phyloP scores from a whole-genome alignment of 1,284 basidiomycete species.

The Malassezia dermatis region DNA sequence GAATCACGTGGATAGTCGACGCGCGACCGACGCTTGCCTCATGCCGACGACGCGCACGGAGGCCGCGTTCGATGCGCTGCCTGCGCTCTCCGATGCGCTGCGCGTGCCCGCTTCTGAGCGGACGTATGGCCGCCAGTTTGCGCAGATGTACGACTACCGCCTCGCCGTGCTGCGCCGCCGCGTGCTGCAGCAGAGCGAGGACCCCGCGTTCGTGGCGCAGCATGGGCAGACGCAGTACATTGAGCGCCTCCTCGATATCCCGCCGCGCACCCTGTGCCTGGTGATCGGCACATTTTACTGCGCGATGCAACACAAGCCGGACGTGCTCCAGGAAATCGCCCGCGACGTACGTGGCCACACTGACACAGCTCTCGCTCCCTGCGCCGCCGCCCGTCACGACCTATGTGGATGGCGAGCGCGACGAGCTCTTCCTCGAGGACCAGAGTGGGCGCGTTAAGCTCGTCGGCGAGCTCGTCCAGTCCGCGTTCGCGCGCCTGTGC shows the following conservation, averaged over 20 bases:
- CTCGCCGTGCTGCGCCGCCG: constrained; percentile 38
- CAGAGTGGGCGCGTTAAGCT: constrained; percentile 83
- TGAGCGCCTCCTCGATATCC: constrained; percentile 75
- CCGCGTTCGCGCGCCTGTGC: constrained; percentile 7
- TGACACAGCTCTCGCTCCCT: constrained; percentile 68
- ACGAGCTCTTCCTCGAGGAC: constrained; percentile 82
- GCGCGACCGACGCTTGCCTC: neutral
- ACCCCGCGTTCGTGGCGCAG: neutral
- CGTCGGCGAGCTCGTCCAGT: constrained; percentile 57
- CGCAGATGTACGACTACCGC: constrained; percentile 45
- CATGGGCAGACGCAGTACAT: constrained; percentile 51
- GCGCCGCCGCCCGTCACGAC: constrained; percentile 55
- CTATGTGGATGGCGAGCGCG: constrained; percentile 58
- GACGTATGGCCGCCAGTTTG: constrained; percentile 37
- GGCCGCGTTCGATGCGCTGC: constrained; percentile 8
- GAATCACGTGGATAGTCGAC: neutral
- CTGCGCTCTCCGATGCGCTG: constrained; percentile 26
- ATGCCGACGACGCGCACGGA: neutral
- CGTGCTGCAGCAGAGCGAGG: constrained; percentile 17
- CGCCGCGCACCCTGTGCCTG: constrained; percentile 73
- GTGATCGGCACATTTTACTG: constrained; percentile 91
- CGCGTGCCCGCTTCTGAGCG: constrained; percentile 30
- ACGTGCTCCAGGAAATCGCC: constrained; percentile 86
- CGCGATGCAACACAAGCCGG: constrained; percentile 96
- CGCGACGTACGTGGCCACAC: constrained; percentile 59